Base-by-base conservation (phyloP, 208 protist genomes). In the Leishmania tarentolae region DNA sequence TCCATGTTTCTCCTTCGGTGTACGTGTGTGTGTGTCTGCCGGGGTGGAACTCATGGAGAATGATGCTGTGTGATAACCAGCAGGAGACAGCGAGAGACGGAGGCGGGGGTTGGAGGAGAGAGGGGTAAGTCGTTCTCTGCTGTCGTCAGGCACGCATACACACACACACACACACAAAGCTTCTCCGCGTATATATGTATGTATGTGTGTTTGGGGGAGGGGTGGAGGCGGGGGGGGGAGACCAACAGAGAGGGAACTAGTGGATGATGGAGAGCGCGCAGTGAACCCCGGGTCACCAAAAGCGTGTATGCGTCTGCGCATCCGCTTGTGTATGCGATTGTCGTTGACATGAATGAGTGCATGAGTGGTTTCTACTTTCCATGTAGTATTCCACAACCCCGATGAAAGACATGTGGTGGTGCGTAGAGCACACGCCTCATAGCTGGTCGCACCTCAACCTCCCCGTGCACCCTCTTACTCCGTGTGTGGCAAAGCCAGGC, bases 1-100 rank as follows among this genome's bases (percentile, higher is more conserved):
- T 87, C 79, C 83, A 86, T 89, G 17, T 35, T 52, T 13, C 52
- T 28, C 4, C 35, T 31, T 42, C 3, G n/a, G 0, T 50, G n/a
- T 35, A 1, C 17, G 69, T 31, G 69, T 35, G 46, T 53, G 46
- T 74, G 31, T 71, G 46, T 59, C 11, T 5, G 35, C 37, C 15
- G 31, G 46, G 31, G 28, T 50, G 46, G 70, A 46, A 31, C 8
- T 7, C 11, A 2, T 28, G 17, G 70, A 59, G 46, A 72, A 50
- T 46, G 61, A 9, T 68, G 9, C 31, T 15, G 31, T 40, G 31
- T 24, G n/a, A 42, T 40, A 40, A 17, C 15, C 13, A 17, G 8
- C 31, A 68, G 31, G 31, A 68, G 61, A 42, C 61, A 3, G 15
- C n/a, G 61, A 68, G 61, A 6, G 31, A 13, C 15, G 9, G 31